Evolutionary conservation across 225 moss, liverwort and hornwort genomes (phyloP), one percentile per base, ranked within the genome.

Genomic region (Physcomitrellopsis africana): DNA sequence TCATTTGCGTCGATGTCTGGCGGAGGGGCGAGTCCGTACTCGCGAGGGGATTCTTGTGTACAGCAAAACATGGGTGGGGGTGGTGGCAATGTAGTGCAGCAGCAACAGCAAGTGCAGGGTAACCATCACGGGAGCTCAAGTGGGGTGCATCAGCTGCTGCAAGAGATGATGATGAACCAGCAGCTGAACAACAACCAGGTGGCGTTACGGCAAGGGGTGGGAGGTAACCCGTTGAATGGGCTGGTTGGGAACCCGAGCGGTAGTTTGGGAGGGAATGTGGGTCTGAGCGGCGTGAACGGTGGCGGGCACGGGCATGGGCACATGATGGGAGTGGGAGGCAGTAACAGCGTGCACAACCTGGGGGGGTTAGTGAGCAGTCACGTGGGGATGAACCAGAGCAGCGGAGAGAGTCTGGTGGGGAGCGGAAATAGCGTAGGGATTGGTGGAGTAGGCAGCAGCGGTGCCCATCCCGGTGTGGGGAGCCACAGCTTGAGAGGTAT

Each of bases 101-200:
- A 91, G 64, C 90, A 92, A 10, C 91, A 91, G 19, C 93, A 92
- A 37, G 45, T 65, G 12, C 94, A 91, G 74, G 51, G 84, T 7
- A 81, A 62, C 10, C 88, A 87, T 16, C 96, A 94, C 49, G 82
- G 66, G 42, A 81, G 49, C 76, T 89, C 95, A 24, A 92, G 92
- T 58, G 87, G 77, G 2, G 91, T 92, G 7, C 94, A 99, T 52
- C 93, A 94, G 65, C 77, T 99, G 57, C 81, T 94, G 51, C 94
- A 99, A 78, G 95, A 94, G 80, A 99, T 99, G 97, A 94, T 99
- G 92, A 93, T 93, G 78, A 94, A 85, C 76, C 94, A 93, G 73
- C 93, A 97, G 81, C 76, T 94, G 55, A 90, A 79, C 75, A 82
- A 76, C 72, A 67, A 49, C 42, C 78, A 64, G 26, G 83, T 70